phyloP scores from a whole-genome alignment of 2,329 filamentous ascomycete species.

The Aspergillus neoniger region DNA sequence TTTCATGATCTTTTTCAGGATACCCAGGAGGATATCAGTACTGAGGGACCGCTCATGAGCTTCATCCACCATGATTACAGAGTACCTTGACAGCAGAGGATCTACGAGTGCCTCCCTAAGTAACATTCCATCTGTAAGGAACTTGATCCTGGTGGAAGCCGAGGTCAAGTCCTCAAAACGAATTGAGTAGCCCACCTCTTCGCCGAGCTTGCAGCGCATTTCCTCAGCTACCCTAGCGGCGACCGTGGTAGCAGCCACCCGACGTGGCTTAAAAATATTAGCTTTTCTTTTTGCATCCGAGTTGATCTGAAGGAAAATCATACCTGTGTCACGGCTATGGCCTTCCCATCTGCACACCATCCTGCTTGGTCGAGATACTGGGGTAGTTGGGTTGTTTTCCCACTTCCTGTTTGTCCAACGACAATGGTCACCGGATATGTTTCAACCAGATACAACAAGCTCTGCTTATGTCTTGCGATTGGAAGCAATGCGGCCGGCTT shows the following conservation, averaged over 20 bases:
- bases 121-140: conserved; percentile 88
- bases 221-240: conserved; percentile 88
- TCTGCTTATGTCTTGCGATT: conserved; percentile 79
- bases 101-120: conserved; percentile 92
- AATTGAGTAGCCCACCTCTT: conserved; percentile 92
- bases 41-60: conserved; percentile 92
- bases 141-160: conserved; percentile 83
- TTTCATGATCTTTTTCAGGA: conserved; percentile 86
- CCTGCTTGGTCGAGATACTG: conserved; percentile 86
- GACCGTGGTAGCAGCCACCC: conserved; percentile 88
- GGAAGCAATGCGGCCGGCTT: conserved; percentile 82
- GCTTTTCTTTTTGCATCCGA: conserved; percentile 6
- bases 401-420: conserved; percentile 89
- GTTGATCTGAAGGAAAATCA: conserved; percentile 13
- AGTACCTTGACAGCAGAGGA: conserved; percentile 85
- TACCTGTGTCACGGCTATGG: conserved; percentile 89
- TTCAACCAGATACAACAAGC: conserved; percentile 82
- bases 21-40: conserved; percentile 84
- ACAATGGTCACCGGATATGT: conserved; percentile 82
- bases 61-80: conserved; percentile 96
- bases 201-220: conserved; percentile 78
- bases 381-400: conserved; percentile 94
- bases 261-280: conserved; percentile 64
- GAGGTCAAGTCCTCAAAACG: conserved; percentile 90
- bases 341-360: conserved; percentile 81